Conservation (phyloP, 129 eudicot genomes). For the Tagetes erecta region DNA sequence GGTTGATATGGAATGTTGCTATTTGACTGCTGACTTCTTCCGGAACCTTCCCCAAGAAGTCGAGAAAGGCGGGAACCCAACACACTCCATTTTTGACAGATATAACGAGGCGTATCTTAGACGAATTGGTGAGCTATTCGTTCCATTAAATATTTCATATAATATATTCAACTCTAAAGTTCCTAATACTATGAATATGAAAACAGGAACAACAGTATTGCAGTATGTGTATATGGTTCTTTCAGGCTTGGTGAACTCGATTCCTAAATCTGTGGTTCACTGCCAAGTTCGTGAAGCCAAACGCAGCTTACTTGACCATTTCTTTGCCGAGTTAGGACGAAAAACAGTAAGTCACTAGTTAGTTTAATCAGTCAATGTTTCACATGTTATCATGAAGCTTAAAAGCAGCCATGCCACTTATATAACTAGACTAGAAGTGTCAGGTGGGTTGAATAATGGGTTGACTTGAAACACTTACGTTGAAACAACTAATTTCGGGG, state of each 20-base stretch:
- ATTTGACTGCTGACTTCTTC: conserved; percentile 48
- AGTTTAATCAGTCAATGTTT: background rate
- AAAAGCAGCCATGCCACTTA: background rate
- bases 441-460: background rate
- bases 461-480: background rate
- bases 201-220: conserved; percentile 34
- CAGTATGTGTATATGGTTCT: conserved; percentile 53
- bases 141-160: background rate
- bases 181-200: background rate
- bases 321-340: conserved; percentile 49
- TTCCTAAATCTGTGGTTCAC: conserved; percentile 55
- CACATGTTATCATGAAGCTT: background rate
- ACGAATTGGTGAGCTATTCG: conserved; percentile 39
- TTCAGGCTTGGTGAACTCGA: conserved; percentile 45
- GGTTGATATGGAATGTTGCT: conserved; percentile 59
- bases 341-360: conserved; percentile 35
- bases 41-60: conserved; percentile 52
- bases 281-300: conserved; percentile 63
- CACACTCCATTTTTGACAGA: conserved; percentile 46
- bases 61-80: conserved; percentile 52
- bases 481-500: background rate
- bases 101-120: conserved; percentile 46
- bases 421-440: background rate
- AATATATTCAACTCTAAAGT: background rate
- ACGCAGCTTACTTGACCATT: conserved; percentile 43